phyloP scores from a whole-genome alignment of 2,329 filamentous ascomycete genomes.

The Fusarium aywerte region DNA sequence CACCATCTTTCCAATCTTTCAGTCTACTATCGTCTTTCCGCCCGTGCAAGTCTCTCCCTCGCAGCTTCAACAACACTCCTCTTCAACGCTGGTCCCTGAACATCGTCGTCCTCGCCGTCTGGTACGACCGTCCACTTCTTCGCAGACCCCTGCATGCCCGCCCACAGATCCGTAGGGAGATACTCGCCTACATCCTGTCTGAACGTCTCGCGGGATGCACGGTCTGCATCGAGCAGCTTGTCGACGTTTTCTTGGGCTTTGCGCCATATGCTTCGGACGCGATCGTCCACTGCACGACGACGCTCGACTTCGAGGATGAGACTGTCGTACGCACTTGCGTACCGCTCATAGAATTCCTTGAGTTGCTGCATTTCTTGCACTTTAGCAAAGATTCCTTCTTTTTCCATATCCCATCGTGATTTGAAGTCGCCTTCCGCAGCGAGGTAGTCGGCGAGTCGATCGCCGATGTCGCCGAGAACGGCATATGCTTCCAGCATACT shows the following conservation, averaged over 20 bases:
- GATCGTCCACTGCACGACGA: slow-evolving; percentile 76
- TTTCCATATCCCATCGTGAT: slow-evolving; percentile 78
- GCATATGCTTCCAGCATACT: slow-evolving; percentile 71
- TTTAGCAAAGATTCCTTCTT: slow-evolving; percentile 72
- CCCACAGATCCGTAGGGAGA: slow-evolving; percentile 89
- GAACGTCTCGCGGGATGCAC: slow-evolving; percentile 79
- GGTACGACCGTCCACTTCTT: slow-evolving; percentile 62
- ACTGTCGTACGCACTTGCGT: slow-evolving; percentile 84
- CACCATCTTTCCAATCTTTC: neutral
- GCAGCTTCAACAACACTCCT: slow-evolving; percentile 44
- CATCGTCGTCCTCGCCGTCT: slow-evolving; percentile 34
- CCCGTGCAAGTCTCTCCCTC: slow-evolving; percentile 30
- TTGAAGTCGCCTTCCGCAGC: slow-evolving; percentile 72
- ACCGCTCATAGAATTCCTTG: slow-evolving; percentile 86
- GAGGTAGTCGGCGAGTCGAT: slow-evolving; percentile 72
- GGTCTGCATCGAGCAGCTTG: slow-evolving; percentile 78
- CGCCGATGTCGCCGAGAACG: slow-evolving; percentile 74
- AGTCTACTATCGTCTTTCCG: slow-evolving; percentile 11
- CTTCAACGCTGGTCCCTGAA: slow-evolving; percentile 23
- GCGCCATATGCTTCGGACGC: slow-evolving; percentile 77
- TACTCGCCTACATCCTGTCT: slow-evolving; percentile 85
- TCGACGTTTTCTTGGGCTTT: slow-evolving; percentile 83
- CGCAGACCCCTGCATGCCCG: slow-evolving; percentile 72
- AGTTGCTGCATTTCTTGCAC: slow-evolving; percentile 82
- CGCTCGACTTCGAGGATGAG: slow-evolving; percentile 86